These are phyloP conservation scores for Citrus trifoliata DNA, from an alignment of 345 rosid species.

Conservation along the genomic window DNA sequence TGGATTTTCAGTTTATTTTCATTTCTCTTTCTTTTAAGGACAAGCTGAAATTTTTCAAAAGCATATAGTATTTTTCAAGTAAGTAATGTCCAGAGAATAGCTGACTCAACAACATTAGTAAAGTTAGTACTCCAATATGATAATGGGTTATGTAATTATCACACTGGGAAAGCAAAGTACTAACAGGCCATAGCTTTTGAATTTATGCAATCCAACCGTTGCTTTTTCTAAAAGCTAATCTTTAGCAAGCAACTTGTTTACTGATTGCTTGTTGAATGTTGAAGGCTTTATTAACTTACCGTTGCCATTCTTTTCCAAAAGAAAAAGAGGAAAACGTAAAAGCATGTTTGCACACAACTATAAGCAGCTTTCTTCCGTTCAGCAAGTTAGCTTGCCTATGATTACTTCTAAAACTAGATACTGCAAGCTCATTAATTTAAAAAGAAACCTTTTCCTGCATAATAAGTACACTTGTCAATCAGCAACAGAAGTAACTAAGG, in stretches of 20 bases:
- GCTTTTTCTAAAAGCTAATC: slow-evolving; percentile 11
- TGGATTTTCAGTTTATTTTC: neutral
- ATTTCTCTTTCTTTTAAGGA: neutral
- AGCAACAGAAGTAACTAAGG: neutral
- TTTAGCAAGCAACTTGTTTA: neutral
- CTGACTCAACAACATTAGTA: neutral
- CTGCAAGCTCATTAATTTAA: neutral
- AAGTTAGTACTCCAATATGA: neutral
- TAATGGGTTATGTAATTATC: neutral
- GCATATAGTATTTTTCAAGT: neutral
- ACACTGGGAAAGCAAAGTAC: neutral
- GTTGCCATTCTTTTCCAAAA: slow-evolving; percentile 3
- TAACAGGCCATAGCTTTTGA: neutral
- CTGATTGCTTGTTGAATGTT: neutral
- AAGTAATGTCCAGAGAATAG: neutral
- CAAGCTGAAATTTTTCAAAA: neutral
- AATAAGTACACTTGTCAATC: neutral
- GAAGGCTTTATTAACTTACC: slow-evolving; percentile 3
- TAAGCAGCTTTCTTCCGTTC: neutral
- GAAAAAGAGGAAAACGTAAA: neutral
- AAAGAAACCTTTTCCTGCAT: neutral
- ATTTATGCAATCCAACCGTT: slow-evolving; percentile 12
- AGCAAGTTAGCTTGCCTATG: neutral
- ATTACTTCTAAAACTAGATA: neutral
- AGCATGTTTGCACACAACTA: neutral